These are phyloP conservation scores for Neonectria coccinea DNA, from an alignment of 2,329 filamentous ascomycete species.

Conservation along the genomic window DNA sequence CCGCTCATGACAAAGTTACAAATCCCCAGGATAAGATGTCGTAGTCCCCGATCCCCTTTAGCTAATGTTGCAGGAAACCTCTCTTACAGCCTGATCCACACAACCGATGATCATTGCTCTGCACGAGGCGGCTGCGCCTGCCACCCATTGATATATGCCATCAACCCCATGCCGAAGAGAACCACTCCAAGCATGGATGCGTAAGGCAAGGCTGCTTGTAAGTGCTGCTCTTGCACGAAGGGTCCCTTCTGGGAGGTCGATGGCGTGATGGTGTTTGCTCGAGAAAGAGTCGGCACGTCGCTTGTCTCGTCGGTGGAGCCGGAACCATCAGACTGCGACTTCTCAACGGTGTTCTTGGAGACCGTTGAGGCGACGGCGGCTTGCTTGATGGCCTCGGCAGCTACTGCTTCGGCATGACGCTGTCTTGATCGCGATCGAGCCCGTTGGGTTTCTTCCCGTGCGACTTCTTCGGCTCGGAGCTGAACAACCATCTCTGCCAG, in stretches of 20 bases:
- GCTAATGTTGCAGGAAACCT: constrained; percentile 29
- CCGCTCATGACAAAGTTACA: constrained; percentile 46
- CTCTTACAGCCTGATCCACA: constrained; percentile 35
- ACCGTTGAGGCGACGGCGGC: constrained; percentile 35
- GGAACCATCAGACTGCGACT: constrained; percentile 32
- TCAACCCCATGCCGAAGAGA: constrained; percentile 82
- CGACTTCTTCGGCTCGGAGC: constrained; percentile 76
- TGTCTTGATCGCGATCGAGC: constrained; percentile 53
- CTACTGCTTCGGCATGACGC: constrained; percentile 43
- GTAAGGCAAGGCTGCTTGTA: constrained; percentile 74
- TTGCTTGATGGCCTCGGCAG: constrained; percentile 35
- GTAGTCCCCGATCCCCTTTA: constrained; percentile 32
- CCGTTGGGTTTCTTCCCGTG: constrained; percentile 57
- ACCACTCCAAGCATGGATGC: constrained; percentile 87
- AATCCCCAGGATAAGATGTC: constrained; percentile 39
- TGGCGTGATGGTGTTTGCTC: constrained; percentile 63
- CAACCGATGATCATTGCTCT: constrained; percentile 48
- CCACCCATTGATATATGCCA: constrained; percentile 90
- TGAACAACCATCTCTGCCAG: constrained; percentile 89
- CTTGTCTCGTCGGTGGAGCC: constrained; percentile 49
- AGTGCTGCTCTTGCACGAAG: constrained; percentile 57
- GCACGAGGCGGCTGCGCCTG: constrained; percentile 58
- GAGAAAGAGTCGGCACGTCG: constrained; percentile 59
- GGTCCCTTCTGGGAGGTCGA: constrained; percentile 54
- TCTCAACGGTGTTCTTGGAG: constrained; percentile 32